Evolutionary conservation across 768 basidiomycete genomes (phyloP).

Genomic region (Cantharellus cinnabarinus): DNA sequence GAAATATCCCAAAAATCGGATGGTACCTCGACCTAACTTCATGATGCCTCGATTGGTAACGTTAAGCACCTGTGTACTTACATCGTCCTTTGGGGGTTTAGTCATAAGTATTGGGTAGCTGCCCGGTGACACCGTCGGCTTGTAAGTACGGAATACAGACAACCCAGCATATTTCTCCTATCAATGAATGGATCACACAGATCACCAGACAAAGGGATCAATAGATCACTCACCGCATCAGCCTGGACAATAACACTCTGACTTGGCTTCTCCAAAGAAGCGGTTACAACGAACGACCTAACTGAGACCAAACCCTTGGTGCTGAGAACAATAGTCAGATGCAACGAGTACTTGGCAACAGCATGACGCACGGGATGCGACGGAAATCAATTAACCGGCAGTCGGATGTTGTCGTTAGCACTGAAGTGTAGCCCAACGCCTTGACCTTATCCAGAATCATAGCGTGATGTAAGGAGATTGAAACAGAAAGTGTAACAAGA

Average conservation of each 20-base stretch:
- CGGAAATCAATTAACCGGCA: conserved; percentile 58
- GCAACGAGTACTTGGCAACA: neutral
- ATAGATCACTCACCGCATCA: conserved; percentile 29
- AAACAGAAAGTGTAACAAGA: conserved; percentile 32
- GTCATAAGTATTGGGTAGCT: conserved; percentile 54
- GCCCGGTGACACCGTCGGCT: conserved; percentile 30
- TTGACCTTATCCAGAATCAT: conserved; percentile 24
- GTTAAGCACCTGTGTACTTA: conserved; percentile 12
- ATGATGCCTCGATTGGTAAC: neutral
- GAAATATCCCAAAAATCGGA: conserved; percentile 32
- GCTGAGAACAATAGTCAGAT: conserved; percentile 19
- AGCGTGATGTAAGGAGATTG: conserved; percentile 27
- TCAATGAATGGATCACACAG: conserved; percentile 3
- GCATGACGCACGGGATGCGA: conserved; percentile 40
- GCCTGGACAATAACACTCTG: conserved; percentile 42
- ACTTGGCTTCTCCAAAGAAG: conserved; percentile 50
- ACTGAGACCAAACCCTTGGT: conserved; percentile 40
- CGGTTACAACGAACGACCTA: conserved; percentile 40
- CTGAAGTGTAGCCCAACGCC: conserved; percentile 37
- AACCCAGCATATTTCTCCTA: conserved; percentile 65
- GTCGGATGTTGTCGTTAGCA: conserved; percentile 63
- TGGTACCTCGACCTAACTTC: neutral
- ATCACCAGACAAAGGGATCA: conserved; percentile 4
- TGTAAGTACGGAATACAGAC: conserved; percentile 30
- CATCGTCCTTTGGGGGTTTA: conserved; percentile 41